These are phyloP conservation scores for Nevesoporus exiguus DNA, from an alignment of 768 basidiomycete genomes.

Conservation along the genomic window DNA sequence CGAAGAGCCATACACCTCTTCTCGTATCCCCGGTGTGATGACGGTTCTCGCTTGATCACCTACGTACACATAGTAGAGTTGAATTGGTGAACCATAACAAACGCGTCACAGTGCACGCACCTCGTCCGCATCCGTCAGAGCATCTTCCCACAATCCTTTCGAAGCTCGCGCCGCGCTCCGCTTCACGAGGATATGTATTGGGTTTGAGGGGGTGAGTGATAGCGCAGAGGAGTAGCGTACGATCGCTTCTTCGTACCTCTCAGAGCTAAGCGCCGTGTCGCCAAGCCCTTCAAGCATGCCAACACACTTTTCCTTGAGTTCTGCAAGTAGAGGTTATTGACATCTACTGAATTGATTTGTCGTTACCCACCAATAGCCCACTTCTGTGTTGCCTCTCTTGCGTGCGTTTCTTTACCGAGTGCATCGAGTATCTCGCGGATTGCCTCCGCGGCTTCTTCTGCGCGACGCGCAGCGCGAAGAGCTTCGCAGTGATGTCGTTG, in stretches of 20 bases:
- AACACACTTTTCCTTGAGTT: background rate
- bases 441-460: background rate
- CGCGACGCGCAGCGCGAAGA: background rate
- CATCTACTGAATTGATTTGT: too few relatives aligned
- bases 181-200: background rate
- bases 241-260: constrained; percentile 1
- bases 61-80: background rate
- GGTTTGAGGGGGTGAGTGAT: background rate
- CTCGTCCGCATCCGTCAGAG: background rate
- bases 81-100: too few relatives aligned
- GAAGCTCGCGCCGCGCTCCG: background rate
- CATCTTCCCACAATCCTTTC: background rate
- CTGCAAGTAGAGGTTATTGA: background rate
- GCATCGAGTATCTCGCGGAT: background rate
- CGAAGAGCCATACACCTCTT: background rate
- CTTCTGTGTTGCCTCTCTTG: background rate
- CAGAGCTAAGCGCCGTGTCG: background rate
- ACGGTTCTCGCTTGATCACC: background rate
- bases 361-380: background rate
- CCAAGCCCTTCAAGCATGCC: background rate
- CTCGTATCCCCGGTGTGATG: background rate
- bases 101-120: background rate
- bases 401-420: background rate
- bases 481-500: background rate
- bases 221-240: constrained; percentile 5